These are phyloP conservation scores for Kazachstania africana DNA, from an alignment of 805 yeast genomes.

Conservation along the genomic window DNA sequence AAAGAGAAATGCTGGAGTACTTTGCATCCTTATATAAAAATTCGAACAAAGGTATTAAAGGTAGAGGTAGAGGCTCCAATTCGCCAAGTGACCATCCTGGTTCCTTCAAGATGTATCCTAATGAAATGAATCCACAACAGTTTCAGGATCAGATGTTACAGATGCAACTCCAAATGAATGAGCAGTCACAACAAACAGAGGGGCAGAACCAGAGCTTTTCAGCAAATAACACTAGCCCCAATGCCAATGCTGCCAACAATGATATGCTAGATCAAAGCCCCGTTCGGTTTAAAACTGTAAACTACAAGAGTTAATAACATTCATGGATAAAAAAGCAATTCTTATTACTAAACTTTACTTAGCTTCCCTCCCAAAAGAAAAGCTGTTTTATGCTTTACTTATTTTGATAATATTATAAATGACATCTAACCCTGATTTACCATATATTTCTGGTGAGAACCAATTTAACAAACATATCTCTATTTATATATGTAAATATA, in stretches of 20 bases:
- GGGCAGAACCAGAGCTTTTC: background rate
- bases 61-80: slow-evolving; percentile 6
- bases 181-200: background rate
- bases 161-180: background rate
- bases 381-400: no score
- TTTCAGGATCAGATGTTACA: background rate
- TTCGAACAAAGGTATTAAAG: slow-evolving; percentile 61
- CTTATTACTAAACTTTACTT: no score
- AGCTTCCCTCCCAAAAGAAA: no score
- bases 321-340: no score
- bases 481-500: no score
- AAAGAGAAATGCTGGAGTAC: slow-evolving; percentile 59
- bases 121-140: background rate
- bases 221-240: no score
- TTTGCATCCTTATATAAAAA: slow-evolving; percentile 77
- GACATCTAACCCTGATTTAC: no score
- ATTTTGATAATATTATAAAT: no score
- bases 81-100: background rate
- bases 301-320: slow-evolving; percentile 1
- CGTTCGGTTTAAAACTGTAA: slow-evolving; percentile 1
- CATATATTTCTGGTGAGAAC: no score
- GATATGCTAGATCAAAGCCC: background rate
- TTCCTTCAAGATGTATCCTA: no score
- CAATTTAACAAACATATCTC: no score
- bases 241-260: no score